phyloP scores from a whole-genome alignment of 23 red algal species.

The Agarophyton chilense region DNA sequence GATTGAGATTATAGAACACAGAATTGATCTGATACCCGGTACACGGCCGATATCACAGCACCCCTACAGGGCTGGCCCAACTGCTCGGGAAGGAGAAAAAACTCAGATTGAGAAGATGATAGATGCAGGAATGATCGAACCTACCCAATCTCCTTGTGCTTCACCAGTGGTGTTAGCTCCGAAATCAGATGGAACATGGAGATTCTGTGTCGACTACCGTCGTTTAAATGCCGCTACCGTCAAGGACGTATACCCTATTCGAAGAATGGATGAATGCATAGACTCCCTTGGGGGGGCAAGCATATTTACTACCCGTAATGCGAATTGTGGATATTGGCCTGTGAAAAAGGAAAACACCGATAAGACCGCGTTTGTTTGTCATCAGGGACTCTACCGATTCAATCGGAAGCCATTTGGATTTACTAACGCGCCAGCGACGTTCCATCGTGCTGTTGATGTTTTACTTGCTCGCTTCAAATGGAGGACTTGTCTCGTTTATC shows the following conservation, averaged over 20 bases:
- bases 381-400: slow-evolving; percentile 9
- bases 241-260: neutral
- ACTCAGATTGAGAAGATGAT: neutral
- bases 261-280: neutral
- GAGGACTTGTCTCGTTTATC: slow-evolving; percentile 34
- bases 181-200: neutral
- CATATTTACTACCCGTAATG: no score
- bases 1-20: neutral
- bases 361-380: slow-evolving; percentile 21
- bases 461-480: slow-evolving; percentile 34
- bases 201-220: neutral
- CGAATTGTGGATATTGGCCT: no score
- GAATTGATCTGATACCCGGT: neutral
- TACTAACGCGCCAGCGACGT: slow-evolving; percentile 54
- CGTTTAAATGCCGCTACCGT: neutral
- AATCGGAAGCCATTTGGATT: slow-evolving; percentile 44
- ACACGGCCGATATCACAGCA: neutral
- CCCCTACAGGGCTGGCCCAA: neutral
- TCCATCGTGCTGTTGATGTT: slow-evolving; percentile 61
- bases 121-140: neutral
- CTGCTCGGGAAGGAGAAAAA: neutral
- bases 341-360: no score
- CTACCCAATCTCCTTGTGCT: neutral
- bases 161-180: neutral
- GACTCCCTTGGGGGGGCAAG: no score